A percentile compares a stretch with the other conserved stretches of the same genome.
phyloP scores from a whole-genome alignment of 768 basidiomycete genomes.

The Cytidiella melzeri region DNA sequence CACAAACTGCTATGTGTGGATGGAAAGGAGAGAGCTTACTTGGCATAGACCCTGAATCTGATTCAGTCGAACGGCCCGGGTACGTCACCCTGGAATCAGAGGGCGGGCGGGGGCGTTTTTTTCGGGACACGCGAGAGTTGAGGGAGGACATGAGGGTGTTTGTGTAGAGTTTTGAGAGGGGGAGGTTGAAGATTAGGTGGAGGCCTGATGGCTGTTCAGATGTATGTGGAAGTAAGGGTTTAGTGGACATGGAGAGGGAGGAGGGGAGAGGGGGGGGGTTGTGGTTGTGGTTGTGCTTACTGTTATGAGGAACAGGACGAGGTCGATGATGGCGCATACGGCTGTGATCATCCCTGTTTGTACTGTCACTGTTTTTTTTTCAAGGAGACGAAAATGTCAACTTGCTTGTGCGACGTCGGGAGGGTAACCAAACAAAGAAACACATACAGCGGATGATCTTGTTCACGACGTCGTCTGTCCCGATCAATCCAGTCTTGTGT shows the following conservation, averaged over 20 bases:
- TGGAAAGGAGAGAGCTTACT: too few relatives aligned
- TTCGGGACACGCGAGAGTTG: slow-evolving; percentile 23
- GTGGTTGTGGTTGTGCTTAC: slow-evolving; percentile 4
- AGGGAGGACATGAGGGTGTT: slow-evolving; percentile 35
- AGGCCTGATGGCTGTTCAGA: slow-evolving; percentile 16
- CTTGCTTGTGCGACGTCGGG: not conserved
- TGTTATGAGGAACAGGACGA: slow-evolving; percentile 26
- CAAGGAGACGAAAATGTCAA: not conserved
- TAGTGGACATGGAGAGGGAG: not conserved
- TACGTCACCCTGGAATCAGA: too few relatives aligned
- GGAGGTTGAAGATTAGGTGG: slow-evolving; percentile 34
- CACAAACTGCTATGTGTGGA: too few relatives aligned
- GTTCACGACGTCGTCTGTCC: slow-evolving; percentile 10
- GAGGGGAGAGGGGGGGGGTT: too few relatives aligned
- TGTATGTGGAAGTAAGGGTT: not conserved
- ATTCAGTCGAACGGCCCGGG: too few relatives aligned
- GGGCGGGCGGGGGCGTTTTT: too few relatives aligned
- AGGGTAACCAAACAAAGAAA: too few relatives aligned
- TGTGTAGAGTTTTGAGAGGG: slow-evolving; percentile 35
- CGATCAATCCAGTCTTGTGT: slow-evolving; percentile 11
- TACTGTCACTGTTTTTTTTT: slow-evolving; percentile 31
- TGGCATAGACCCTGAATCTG: too few relatives aligned
- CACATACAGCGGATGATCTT: slow-evolving; percentile 11
- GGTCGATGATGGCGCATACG: slow-evolving; percentile 28
- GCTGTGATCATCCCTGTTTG: slow-evolving; percentile 34